Conservation (phyloP, 1,284 basidiomycete genomes). For the Microbotryum scabiosae region DNA sequence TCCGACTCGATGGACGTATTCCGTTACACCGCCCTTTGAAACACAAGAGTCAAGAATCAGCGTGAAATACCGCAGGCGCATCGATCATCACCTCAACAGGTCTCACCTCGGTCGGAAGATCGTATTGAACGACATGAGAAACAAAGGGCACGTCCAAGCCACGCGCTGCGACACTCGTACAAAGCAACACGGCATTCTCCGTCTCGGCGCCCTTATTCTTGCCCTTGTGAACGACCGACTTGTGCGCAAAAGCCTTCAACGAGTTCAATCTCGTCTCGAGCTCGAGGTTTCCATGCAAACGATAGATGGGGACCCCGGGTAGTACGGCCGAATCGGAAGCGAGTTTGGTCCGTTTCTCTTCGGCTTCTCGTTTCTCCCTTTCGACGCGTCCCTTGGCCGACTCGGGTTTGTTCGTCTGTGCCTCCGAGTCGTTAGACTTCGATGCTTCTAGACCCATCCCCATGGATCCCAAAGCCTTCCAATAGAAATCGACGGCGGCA, state of each 20-base stretch:
- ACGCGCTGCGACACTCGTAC: constrained; percentile 93
- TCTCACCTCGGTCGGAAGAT: constrained; percentile 75
- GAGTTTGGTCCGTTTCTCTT: constrained; percentile 43
- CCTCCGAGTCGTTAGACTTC: constrained; percentile 18
- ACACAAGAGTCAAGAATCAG: not conserved
- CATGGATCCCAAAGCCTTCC: constrained; percentile 71
- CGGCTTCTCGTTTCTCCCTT: constrained; percentile 36
- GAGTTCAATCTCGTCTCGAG: constrained; percentile 72
- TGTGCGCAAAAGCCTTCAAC: constrained; percentile 64
- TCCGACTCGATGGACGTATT: constrained; percentile 95
- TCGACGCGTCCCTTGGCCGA: constrained; percentile 26
- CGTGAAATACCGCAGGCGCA: too few species aligned
- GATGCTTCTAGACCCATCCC: constrained; percentile 50
- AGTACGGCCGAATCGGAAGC: constrained; percentile 64
- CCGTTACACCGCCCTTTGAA: constrained; percentile 70
- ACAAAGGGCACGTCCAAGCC: constrained; percentile 97
- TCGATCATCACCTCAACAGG: not conserved
- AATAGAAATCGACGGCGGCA: constrained; percentile 96
- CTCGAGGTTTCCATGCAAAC: constrained; percentile 89
- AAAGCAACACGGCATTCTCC: constrained; percentile 61
- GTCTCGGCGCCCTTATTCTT: constrained; percentile 37
- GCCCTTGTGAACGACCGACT: constrained; percentile 29
- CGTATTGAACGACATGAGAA: constrained; percentile 88
- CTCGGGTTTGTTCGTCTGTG: constrained; percentile 23
- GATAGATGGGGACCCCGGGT: constrained; percentile 70